Evolutionary conservation across 2,329 filamentous ascomycete genomes (phyloP), one percentile per base, ranked within the genome.

Genomic region (Fusarium equiseti): DNA sequence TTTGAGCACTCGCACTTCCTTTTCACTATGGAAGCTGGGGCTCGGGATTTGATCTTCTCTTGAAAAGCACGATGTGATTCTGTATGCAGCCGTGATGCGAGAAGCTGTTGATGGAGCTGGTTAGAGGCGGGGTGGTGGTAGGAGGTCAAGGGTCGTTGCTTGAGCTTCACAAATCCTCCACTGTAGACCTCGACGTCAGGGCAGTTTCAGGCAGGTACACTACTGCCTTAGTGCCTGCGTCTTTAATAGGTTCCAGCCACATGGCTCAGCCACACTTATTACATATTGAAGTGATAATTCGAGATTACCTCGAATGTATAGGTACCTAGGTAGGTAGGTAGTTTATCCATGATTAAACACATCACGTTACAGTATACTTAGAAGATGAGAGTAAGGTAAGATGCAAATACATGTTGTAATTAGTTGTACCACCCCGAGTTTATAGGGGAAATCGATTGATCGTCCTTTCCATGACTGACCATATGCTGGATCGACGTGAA

Each of bases 171-270:
- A 22, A 27, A 38, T 38, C 35, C 35, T 38, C 35, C 35, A 38
- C 35, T 38, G 35, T 38, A 38, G 35, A 38, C 35, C 35, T 38
- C 35, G 35, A 38, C 10, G 35, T n/a, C 35, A 38, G 35, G 35
- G 35, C n/a, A 38, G 35, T n/a, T 38, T 6, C 7, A 38, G 35
- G 35, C 35, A 38, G 35, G 35, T n/a, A 38, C 32, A 35, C 32
- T n/a, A 29, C 11, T 27, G 24, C 26, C 26, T 46, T 12, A 46
- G 57, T 63, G 54, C 62, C 56, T 49, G 52, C 16, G 51, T 29
- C 24, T 35, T 13, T 51, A n/a, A 42, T 46, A 71, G 59, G 51
- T 65, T 38, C 43, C 40, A 71, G 68, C 68, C 68, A 71, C 68
- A 68, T 10, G 22, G 12, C 15, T 31, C 50, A 64, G 68, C 68